Evolutionary conservation across 805 yeast species (phyloP).

Genomic region (Suhomyces sp.): DNA sequence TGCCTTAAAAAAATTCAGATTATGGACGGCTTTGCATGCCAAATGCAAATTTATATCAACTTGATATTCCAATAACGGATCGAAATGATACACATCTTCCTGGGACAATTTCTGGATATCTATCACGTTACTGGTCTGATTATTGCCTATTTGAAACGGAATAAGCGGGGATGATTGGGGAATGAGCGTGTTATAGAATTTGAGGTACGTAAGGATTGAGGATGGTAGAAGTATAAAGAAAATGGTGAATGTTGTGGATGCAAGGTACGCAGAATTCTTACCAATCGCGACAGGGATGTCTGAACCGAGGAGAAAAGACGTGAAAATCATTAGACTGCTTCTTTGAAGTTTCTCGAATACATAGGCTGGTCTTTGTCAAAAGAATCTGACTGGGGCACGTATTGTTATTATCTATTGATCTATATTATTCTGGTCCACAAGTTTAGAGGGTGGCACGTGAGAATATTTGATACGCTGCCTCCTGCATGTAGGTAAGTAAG

Average conservation of each 20-base stretch:
- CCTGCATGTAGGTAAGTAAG: too few species aligned
- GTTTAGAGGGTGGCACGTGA: too few species aligned
- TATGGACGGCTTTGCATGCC: conserved; percentile 19
- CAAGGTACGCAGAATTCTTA: conserved; percentile 24
- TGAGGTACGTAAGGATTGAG: conserved; percentile 33
- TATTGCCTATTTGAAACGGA: conserved; percentile 14
- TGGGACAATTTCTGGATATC: conserved; percentile 1
- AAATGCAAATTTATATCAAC: conserved; percentile 23
- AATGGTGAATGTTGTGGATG: conserved; percentile 18
- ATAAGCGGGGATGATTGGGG: conserved; percentile 22
- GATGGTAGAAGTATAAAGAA: conserved; percentile 33
- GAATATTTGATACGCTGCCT: too few species aligned
- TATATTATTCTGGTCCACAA: too few species aligned
- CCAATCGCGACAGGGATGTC: conserved; percentile 21
- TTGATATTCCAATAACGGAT: conserved; percentile 19
- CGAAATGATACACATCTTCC: conserved; percentile 6
- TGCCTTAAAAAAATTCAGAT: conserved; percentile 2
- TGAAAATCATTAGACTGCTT: too few species aligned
- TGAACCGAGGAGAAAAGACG: too few species aligned
- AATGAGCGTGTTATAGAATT: conserved; percentile 34
- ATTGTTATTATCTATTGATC: too few species aligned
- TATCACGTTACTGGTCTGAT: conserved; percentile 2
- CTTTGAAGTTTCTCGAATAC: too few species aligned
- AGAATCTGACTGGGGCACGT: too few species aligned
- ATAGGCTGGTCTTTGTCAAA: too few species aligned